A percentile compares a stretch with the other conserved stretches of the same genome.
phyloP scores from a whole-genome alignment of 345 rosid genomes.

The Kandelia obovata region DNA sequence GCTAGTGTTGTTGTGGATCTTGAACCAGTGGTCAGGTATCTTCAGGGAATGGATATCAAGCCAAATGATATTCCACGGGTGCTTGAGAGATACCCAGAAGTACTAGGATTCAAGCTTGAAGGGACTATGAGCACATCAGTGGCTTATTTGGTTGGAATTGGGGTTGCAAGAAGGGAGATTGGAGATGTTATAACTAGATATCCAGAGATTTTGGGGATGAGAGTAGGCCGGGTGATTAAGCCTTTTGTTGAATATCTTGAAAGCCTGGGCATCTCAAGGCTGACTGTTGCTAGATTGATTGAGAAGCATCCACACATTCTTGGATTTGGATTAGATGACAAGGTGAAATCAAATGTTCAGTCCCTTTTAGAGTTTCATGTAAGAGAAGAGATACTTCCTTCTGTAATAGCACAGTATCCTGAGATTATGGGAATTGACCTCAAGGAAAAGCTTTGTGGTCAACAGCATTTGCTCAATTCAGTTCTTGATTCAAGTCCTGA shows the following conservation, averaged over 20 bases:
- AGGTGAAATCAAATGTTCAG: slow-evolving; percentile 61
- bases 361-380: slow-evolving; percentile 55
- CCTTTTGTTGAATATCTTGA: slow-evolving; percentile 86
- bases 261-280: slow-evolving; percentile 64
- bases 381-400: slow-evolving; percentile 55
- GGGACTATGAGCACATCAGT: slow-evolving; percentile 97
- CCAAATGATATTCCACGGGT: slow-evolving; percentile 69
- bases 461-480: slow-evolving; percentile 50
- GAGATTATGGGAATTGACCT: slow-evolving; percentile 74
- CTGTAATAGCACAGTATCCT: slow-evolving; percentile 83
- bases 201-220: slow-evolving; percentile 87
- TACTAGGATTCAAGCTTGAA: slow-evolving; percentile 88
- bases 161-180: slow-evolving; percentile 83
- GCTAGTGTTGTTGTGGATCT: slow-evolving; percentile 90
- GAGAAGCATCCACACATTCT: slow-evolving; percentile 80
- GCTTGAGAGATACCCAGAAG: slow-evolving; percentile 87
- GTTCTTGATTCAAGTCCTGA: slow-evolving; percentile 45
- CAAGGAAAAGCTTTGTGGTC: slow-evolving; percentile 57
- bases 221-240: slow-evolving; percentile 79
- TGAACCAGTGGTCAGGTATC: slow-evolving; percentile 86
- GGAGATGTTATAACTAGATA: slow-evolving; percentile 72
- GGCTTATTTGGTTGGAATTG: slow-evolving; percentile 85
- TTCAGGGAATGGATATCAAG: slow-evolving; percentile 91
- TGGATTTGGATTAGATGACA: slow-evolving; percentile 63
- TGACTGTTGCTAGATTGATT: slow-evolving; percentile 83